These are phyloP conservation scores for Pyrenula aspistea DNA, from an alignment of 495 filamentous ascomycete genomes.

Conservation along the genomic window DNA sequence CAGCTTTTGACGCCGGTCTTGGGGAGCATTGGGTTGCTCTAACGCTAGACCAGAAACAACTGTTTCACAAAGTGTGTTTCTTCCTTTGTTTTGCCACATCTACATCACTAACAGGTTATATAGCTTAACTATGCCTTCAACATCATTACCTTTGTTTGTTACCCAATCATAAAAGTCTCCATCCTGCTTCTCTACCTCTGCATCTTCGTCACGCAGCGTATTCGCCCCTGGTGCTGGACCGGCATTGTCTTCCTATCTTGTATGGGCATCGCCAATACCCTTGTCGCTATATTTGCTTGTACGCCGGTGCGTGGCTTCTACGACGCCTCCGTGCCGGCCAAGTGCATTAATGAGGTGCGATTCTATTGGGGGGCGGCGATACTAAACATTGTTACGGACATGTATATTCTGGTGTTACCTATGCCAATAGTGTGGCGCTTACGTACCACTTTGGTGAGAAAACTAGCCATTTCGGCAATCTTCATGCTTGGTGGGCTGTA, in stretches of 20 bases:
- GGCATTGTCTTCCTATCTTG: slow-evolving; percentile 19
- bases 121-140: neutral
- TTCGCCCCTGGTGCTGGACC: slow-evolving; percentile 18
- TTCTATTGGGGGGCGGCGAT: slow-evolving; percentile 30
- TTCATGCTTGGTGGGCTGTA: slow-evolving; percentile 18
- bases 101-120: neutral
- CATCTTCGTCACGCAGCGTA: slow-evolving; percentile 12
- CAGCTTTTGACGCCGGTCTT: neutral
- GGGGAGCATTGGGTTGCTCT: neutral
- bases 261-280: slow-evolving; percentile 29
- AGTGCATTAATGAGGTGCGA: slow-evolving; percentile 32
- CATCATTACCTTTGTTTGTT: neutral
- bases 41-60: neutral
- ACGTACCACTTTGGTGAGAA: slow-evolving; percentile 9
- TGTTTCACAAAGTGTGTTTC: neutral
- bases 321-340: slow-evolving; percentile 17
- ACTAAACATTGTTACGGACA: slow-evolving; percentile 20
- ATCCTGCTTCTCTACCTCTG: slow-evolving; percentile 33
- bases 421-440: slow-evolving; percentile 31
- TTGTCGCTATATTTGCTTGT: slow-evolving; percentile 33
- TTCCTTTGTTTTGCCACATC: neutral
- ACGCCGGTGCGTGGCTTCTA: slow-evolving; percentile 27
- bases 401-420: slow-evolving; percentile 25
- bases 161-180: slow-evolving; percentile 15
- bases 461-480: slow-evolving; percentile 15